Conservation (phyloP, 1,139 yeast species). For the Kodamaea anthophila region DNA sequence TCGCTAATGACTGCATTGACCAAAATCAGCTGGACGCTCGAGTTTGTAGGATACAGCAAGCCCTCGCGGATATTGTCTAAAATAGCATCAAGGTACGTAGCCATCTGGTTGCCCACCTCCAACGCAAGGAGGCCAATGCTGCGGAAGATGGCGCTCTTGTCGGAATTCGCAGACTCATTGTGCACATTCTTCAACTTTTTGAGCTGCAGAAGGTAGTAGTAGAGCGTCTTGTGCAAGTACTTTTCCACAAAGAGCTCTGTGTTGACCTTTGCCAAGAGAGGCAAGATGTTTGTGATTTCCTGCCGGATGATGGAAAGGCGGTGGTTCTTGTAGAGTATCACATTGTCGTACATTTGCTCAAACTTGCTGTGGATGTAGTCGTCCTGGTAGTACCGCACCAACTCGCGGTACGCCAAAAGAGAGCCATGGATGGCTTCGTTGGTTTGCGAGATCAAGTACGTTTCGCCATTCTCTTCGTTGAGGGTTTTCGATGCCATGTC, state of each 20-base stretch:
- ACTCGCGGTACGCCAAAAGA: slow-evolving; percentile 72
- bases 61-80: slow-evolving; percentile 82
- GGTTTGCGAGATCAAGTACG: slow-evolving; percentile 24
- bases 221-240: slow-evolving; percentile 74
- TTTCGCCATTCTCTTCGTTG: slow-evolving; percentile 10
- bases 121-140: slow-evolving; percentile 82
- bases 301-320: slow-evolving; percentile 70
- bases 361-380: slow-evolving; percentile 45
- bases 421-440: slow-evolving; percentile 83
- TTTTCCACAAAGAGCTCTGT: slow-evolving; percentile 72
- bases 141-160: slow-evolving; percentile 69
- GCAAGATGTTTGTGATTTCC: slow-evolving; percentile 77
- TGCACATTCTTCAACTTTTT: slow-evolving; percentile 55
- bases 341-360: slow-evolving; percentile 70
- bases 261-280: slow-evolving; percentile 75
- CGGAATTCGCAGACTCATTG: slow-evolving; percentile 41
- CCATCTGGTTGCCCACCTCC: slow-evolving; percentile 82
- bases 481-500: slow-evolving; percentile 48
- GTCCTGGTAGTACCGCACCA: slow-evolving; percentile 64
- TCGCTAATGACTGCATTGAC: slow-evolving; percentile 36
- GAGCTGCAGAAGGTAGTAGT: slow-evolving; percentile 72
- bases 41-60: slow-evolving; percentile 42
- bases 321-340: slow-evolving; percentile 71
- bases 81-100: slow-evolving; percentile 83
- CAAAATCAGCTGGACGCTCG: slow-evolving; percentile 38